A percentile compares a stretch with the other conserved stretches of the same genome.
phyloP scores from a whole-genome alignment of 2,329 filamentous ascomycete species.

The Chaetomium strumarium region DNA sequence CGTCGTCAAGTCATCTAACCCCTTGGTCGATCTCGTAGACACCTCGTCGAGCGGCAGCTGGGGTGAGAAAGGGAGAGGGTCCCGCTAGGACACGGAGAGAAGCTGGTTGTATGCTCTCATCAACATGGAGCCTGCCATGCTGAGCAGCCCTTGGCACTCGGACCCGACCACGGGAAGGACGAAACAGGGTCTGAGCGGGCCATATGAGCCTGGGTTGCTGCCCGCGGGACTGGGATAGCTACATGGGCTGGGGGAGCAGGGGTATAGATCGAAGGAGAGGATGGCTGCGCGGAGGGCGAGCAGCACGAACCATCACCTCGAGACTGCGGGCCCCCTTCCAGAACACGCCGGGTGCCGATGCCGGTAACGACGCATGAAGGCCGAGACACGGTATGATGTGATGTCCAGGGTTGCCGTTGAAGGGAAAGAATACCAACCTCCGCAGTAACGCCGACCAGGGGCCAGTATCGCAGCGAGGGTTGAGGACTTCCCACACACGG shows the following conservation, averaged over 20 bases:
- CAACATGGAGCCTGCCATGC: constrained; percentile 6
- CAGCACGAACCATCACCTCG: constrained; percentile 6
- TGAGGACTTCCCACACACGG: neutral
- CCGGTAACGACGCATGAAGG: constrained; percentile 21
- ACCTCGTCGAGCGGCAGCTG: constrained; percentile 22
- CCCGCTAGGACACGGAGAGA: constrained; percentile 21
- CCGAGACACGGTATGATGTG: constrained; percentile 9
- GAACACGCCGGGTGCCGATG: constrained; percentile 14
- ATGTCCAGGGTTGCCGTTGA: constrained; percentile 11
- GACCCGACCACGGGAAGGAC: constrained; percentile 37
- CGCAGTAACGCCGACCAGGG: constrained; percentile 18
- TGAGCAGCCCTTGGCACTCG: constrained; percentile 21
- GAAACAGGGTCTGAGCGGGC: constrained; percentile 39
- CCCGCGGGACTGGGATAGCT: constrained; percentile 29
- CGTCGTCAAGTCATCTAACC: constrained; percentile 42
- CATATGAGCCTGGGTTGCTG: constrained; percentile 33
- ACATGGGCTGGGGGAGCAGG: constrained; percentile 23
- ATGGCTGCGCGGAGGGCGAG: constrained; percentile 10
- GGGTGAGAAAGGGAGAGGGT: constrained; percentile 25
- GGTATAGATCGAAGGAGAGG: constrained; percentile 10
- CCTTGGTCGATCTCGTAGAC: constrained; percentile 26
- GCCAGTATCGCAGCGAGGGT: neutral
- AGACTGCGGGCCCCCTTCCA: constrained; percentile 14
- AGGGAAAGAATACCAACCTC: neutral
- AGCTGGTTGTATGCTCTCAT: constrained; percentile 22